Evolutionary conservation across 2,329 filamentous ascomycete genomes (phyloP), one percentile per base, ranked within the genome.

Genomic region (Lizonia empirigonia): DNA sequence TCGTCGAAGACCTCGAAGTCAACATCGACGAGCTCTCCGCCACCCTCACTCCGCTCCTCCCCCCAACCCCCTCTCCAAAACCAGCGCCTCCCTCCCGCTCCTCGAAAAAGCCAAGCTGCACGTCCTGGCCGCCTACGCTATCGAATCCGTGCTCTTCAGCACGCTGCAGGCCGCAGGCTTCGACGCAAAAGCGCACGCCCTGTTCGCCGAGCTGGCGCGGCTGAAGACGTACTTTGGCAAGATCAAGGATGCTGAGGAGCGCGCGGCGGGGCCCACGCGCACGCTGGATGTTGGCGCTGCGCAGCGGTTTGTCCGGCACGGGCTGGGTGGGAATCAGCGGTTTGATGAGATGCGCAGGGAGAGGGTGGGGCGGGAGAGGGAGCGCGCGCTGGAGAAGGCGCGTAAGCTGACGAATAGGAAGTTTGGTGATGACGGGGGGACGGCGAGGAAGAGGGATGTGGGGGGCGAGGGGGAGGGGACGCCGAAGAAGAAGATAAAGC

Each of bases 101-200:
- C 81, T 99, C 54, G 93, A 97, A 78, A 92, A 91, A 77, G 91
- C 94, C 7, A 97, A 97, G 76, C 85, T 97, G 53, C 91, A 95
- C 70, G 87, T 94, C n/a, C 80, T 96, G 16, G 81, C 87, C 42
- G 88, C 91, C 15, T 99, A 97, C 72, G 84, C 92, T 0, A 87
- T 99, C 57, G 93, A 97, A 68, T 95, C 92, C 0, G 78, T 96
- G 8, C 77, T 99, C 7, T 97, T 96, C 74, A 89, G 88, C 44
- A 87, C 89, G 56, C 79, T 99, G 18, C 86, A 87, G 55, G 82
- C 97, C 7, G 86, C 91, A 61, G 91, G 89, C 50, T 81, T 87
- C 23, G 61, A 96, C 67, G 87, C 89, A n/a, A 91, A 89, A 71
- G 82, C 88, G 44, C 93, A 97, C 70, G 83, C 90, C 22, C 85